Percentiles rank a stretch among this genome's conserved stretches.
These are phyloP conservation scores for Odontarrhena argentea DNA, from an alignment of 345 rosid genomes.

Conservation along the genomic window DNA sequence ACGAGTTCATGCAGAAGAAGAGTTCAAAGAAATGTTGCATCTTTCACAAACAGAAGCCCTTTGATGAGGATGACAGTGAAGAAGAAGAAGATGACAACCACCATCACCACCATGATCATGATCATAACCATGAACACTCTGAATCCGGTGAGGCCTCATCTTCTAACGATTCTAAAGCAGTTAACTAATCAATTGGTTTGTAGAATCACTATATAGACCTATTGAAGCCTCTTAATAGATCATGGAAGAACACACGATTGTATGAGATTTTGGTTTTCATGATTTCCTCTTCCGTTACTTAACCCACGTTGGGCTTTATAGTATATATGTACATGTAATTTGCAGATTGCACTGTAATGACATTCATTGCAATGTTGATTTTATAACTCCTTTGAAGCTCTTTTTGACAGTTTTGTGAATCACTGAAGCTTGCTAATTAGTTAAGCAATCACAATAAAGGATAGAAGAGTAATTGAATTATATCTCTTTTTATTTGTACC, in stretches of 20 bases:
- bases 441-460: background rate
- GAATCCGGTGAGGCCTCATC: constrained; percentile 38
- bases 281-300: background rate
- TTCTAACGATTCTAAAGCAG: constrained; percentile 37
- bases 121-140: constrained; percentile 32
- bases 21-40: constrained; percentile 98
- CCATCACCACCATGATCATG: constrained; percentile 39
- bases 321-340: constrained; percentile 31
- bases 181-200: constrained; percentile 20
- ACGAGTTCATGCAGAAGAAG: constrained; percentile 95
- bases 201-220: background rate
- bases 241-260: constrained; percentile 20
- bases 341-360: constrained; percentile 31
- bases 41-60: constrained; percentile 90
- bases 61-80: constrained; percentile 87
- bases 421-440: constrained; percentile 5
- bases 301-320: constrained; percentile 13
- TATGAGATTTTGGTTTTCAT: constrained; percentile 14
- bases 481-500: no score
- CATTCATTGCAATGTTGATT: constrained; percentile 21
- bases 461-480: background rate
- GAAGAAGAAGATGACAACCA: constrained; percentile 54
- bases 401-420: constrained; percentile 6
- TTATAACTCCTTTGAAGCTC: constrained; percentile 1
- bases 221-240: constrained; percentile 15